Percentiles rank a stretch among this genome's conserved stretches.
Evolutionary conservation across 331 rosid genomes (phyloP).

Genomic region (Stylosanthes scabra): DNA sequence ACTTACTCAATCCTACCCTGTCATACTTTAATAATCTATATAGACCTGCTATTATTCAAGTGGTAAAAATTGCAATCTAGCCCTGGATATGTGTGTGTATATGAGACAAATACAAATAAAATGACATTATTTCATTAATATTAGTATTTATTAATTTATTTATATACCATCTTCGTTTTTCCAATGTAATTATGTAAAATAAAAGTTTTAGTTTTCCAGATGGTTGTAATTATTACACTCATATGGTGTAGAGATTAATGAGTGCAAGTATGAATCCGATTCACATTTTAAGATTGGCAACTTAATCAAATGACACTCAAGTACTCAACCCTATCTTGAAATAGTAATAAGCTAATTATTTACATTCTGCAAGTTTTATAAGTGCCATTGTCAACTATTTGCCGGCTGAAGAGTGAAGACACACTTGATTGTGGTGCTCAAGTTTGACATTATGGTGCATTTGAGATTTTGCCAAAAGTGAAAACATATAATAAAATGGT

Average conservation of each 20-base stretch:
- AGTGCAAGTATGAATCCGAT: neutral
- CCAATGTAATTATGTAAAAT: constrained; percentile 1
- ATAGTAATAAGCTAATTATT: constrained; percentile 28
- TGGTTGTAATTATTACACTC: constrained; percentile 9
- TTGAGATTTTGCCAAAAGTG: neutral
- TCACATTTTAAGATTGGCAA: constrained; percentile 4
- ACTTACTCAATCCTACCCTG: no score
- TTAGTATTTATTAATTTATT: no score
- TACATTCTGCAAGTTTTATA: constrained; percentile 27
- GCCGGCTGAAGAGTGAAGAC: neutral
- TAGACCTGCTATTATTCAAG: no score
- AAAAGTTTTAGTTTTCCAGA: neutral
- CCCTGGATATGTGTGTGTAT: no score
- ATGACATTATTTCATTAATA: no score
- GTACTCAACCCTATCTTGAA: neutral
- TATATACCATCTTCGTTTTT: no score
- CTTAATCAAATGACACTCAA: neutral
- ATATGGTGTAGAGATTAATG: constrained; percentile 1
- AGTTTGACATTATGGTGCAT: neutral
- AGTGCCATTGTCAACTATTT: neutral
- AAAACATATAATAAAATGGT: neutral
- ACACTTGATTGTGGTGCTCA: neutral
- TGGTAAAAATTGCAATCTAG: no score
- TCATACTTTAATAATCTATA: no score
- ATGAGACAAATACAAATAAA: no score